Conservation (phyloP, 2,329 filamentous ascomycete genomes). For the Hypoxylon sp. region DNA sequence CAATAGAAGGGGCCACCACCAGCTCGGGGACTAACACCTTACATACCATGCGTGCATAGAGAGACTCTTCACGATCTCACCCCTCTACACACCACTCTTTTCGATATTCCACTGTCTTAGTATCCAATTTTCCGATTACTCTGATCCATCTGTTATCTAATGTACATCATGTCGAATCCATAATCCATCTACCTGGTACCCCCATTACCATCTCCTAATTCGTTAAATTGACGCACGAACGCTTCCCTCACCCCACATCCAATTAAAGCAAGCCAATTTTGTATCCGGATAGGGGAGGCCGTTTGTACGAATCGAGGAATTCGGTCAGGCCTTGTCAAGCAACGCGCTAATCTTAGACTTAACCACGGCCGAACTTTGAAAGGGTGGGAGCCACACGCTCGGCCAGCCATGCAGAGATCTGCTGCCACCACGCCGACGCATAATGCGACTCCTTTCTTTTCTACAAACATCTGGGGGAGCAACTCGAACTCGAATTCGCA, state of each 20-base stretch:
- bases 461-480: slow-evolving; percentile 53
- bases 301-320: slow-evolving; percentile 34
- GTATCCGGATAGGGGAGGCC: slow-evolving; percentile 40
- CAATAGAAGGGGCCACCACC: not conserved
- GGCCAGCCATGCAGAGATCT: slow-evolving; percentile 46
- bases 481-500: slow-evolving; percentile 38
- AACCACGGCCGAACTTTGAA: slow-evolving; percentile 39
- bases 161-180: slow-evolving; percentile 41
- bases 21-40: not conserved
- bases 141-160: slow-evolving; percentile 31
- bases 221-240: slow-evolving; percentile 33
- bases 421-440: slow-evolving; percentile 44
- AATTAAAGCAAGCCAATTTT: slow-evolving; percentile 42
- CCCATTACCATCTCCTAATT: slow-evolving; percentile 35
- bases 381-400: slow-evolving; percentile 39
- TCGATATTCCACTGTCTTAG: slow-evolving; percentile 1
- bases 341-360: slow-evolving; percentile 43
- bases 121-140: slow-evolving; percentile 19
- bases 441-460: slow-evolving; percentile 50
- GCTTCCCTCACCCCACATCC: slow-evolving; percentile 40
- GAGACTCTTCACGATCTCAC: slow-evolving; percentile 10
- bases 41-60: slow-evolving; percentile 13
- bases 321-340: slow-evolving; percentile 28
- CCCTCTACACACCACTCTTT: slow-evolving; percentile 8
- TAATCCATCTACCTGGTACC: slow-evolving; percentile 31